A percentile compares a stretch with the other conserved stretches of the same genome.
phyloP scores from a whole-genome alignment of 352 stramenopile genomes.

The Phytophthora podocarpi region DNA sequence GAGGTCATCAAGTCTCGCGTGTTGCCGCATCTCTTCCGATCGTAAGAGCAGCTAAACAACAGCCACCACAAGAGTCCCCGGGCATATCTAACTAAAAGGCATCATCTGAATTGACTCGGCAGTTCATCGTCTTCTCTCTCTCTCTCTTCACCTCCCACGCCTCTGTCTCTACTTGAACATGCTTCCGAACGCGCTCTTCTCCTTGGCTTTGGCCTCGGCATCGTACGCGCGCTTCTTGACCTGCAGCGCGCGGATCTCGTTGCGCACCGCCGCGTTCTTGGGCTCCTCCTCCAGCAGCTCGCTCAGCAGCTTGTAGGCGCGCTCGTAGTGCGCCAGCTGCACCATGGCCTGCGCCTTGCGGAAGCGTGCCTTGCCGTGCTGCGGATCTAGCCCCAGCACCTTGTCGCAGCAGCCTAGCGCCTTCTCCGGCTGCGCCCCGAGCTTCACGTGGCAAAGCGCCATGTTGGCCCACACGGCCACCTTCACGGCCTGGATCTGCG shows the following conservation, averaged over 20 bases:
- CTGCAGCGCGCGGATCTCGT: slow-evolving; percentile 61
- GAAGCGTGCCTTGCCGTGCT: slow-evolving; percentile 82
- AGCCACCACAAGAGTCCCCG: not conserved
- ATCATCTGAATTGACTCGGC: slow-evolving; percentile 10
- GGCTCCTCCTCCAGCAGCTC: slow-evolving; percentile 64
- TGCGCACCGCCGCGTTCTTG: slow-evolving; percentile 70
- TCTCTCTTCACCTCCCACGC: not conserved
- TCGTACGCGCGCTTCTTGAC: slow-evolving; percentile 62
- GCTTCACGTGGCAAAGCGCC: slow-evolving; percentile 82
- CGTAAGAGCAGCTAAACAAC: not conserved
- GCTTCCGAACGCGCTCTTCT: slow-evolving; percentile 68
- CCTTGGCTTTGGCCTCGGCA: slow-evolving; percentile 54
- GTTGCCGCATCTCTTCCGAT: slow-evolving; percentile 42
- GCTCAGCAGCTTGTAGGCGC: slow-evolving; percentile 56
- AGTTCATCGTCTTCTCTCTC: not conserved
- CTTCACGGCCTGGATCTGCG: slow-evolving; percentile 69
- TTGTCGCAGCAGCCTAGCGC: slow-evolving; percentile 77
- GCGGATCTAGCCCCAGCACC: slow-evolving; percentile 63
- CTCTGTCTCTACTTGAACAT: slow-evolving; percentile 80
- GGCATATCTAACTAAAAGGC: not conserved
- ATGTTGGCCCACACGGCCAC: slow-evolving; percentile 82
- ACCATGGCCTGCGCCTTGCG: slow-evolving; percentile 78
- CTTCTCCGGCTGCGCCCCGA: slow-evolving; percentile 50
- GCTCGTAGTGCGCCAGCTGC: slow-evolving; percentile 63
- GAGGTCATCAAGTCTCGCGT: slow-evolving; percentile 56